These are phyloP conservation scores for Eimeria maxima DNA, from an alignment of 169 alveolate genomes.

Conservation along the genomic window DNA sequence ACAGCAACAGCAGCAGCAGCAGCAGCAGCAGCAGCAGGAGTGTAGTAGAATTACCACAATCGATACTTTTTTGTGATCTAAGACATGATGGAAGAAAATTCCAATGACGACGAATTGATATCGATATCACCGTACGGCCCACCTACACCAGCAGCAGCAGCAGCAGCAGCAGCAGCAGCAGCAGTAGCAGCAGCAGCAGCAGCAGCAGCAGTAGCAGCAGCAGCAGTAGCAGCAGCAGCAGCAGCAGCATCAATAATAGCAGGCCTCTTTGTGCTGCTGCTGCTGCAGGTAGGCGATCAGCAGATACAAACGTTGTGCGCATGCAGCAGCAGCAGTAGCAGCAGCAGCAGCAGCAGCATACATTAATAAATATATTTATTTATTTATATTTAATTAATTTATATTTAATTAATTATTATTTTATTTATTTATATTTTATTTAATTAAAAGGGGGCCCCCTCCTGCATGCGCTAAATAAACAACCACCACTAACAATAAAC, in stretches of 20 bases:
- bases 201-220: neutral
- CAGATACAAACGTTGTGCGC: neutral
- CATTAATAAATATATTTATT: no score
- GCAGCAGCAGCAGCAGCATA: no score
- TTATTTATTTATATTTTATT: no score
- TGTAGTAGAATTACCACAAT: neutral
- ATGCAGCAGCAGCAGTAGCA: no score
- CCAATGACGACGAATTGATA: slow-evolving; percentile 79
- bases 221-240: slow-evolving; percentile 12
- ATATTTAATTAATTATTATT: no score
- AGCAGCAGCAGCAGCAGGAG: no score
- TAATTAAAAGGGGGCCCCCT: no score
- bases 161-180: neutral
- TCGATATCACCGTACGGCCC: slow-evolving; percentile 82
- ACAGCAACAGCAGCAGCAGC: neutral
- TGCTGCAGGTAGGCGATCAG: neutral
- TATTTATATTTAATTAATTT: no score
- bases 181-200: neutral
- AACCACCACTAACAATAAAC: no score
- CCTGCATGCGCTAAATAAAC: no score
- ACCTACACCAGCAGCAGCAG: slow-evolving; percentile 71
- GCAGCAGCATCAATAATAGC: neutral
- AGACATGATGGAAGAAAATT: slow-evolving; percentile 70
- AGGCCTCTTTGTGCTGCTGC: no score
- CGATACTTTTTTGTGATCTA: slow-evolving; percentile 18